These are phyloP conservation scores for Phytophthora litchii DNA, from an alignment of 352 stramenopile species.

Conservation along the genomic window DNA sequence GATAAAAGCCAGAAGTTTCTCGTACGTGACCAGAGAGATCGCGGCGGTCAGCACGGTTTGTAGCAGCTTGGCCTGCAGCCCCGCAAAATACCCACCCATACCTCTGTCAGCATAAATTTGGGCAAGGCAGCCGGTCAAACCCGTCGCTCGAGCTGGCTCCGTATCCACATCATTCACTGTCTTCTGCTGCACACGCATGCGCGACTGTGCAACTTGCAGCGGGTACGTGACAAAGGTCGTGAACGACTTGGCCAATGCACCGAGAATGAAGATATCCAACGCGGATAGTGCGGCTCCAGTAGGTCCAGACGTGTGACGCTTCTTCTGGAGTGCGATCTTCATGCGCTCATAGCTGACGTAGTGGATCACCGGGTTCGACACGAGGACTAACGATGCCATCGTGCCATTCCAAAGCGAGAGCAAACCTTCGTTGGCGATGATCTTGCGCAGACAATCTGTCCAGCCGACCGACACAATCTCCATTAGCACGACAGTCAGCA, in stretches of 20 bases:
- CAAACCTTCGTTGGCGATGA: slow-evolving; percentile 77
- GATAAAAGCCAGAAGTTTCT: slow-evolving; percentile 85
- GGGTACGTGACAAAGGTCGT: slow-evolving; percentile 95
- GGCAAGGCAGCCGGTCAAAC: slow-evolving; percentile 47
- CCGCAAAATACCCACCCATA: slow-evolving; percentile 84
- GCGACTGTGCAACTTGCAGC: slow-evolving; percentile 92
- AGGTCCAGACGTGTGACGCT: slow-evolving; percentile 23
- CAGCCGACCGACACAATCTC: not conserved
- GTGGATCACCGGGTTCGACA: slow-evolving; percentile 96
- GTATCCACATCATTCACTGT: slow-evolving; percentile 9
- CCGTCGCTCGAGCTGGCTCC: not conserved
- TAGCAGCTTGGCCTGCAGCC: slow-evolving; percentile 93
- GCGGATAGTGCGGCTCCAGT: slow-evolving; percentile 50
- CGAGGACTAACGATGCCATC: slow-evolving; percentile 90
- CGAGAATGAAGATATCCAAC: slow-evolving; percentile 92
- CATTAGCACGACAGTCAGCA: slow-evolving; percentile 9
- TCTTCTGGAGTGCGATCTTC: slow-evolving; percentile 73
- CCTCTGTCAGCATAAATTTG: slow-evolving; percentile 77
- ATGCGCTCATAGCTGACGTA: slow-evolving; percentile 95
- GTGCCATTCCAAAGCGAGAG: slow-evolving; percentile 93
- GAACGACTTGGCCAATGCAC: slow-evolving; percentile 91
- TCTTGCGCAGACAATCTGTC: slow-evolving; percentile 58
- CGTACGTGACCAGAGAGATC: slow-evolving; percentile 94
- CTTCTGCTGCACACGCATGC: slow-evolving; percentile 82
- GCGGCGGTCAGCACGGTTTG: slow-evolving; percentile 94